Evolutionary conservation across 495 filamentous ascomycete species (phyloP), one percentile per base, ranked within the genome.

Genomic region (Podospora didyma): DNA sequence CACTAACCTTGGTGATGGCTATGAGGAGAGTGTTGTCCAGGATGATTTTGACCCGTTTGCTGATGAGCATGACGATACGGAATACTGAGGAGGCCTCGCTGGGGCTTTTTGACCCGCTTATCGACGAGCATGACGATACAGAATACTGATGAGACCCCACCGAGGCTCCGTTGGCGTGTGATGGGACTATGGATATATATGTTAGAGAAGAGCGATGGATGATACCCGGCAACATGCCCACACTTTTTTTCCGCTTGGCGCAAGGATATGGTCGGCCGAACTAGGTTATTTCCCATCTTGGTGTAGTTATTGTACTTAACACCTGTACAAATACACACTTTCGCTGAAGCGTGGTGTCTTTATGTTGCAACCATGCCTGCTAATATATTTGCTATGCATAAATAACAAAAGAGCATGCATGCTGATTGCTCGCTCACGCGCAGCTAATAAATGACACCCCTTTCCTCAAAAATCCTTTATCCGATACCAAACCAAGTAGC

Each of bases 21-120:
- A 63, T 31, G 71, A 69, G 6, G 69, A 73, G 44, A 62, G 53
- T 2, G 58, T 62, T 37, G 63, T 53, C 17, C 65, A 66, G 51
- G 53, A 60, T 17, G 64, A 62, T 4, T 55, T 65, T 26, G 62
- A 64, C 28, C 60, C 65, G 12, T 68, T 68, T 52, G 65, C 54
- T 1, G 59, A 62, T 21, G n/a, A 51, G 17, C 34, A 55, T n/a
- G 46, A 56, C 3, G 49, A 54, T 6, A 46, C 21, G 23, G 44
- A 48, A 9, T 34, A 45, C 19, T 9, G 11, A 54, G 23, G 39
- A 42, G 16, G 34, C 9, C 9, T 16, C 12, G n/a, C 39, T 42
- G 10, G 5, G n/a, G 39, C 39, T 37, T 4, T 55, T 65, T 26
- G 62, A 64, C 28, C 60, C 65, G 12, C 66, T 68, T 52, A 63